Evolutionary conservation across 2,329 filamentous ascomycete species (phyloP).

Genomic region (Leptographium flavum): DNA sequence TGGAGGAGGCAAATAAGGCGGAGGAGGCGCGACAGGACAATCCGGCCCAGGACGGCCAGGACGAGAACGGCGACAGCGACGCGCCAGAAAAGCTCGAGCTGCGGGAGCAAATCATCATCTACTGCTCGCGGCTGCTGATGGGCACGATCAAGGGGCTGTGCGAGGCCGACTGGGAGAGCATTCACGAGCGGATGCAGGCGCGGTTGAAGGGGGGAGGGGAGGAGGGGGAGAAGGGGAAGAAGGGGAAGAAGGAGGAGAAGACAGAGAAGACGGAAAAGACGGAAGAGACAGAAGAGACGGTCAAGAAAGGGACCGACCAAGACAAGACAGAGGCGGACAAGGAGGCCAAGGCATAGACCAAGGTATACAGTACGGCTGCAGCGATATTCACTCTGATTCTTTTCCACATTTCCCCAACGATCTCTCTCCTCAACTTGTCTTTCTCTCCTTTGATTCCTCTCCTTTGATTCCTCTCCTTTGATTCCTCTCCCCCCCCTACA

Average conservation of each 20-base stretch:
- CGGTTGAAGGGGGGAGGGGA: conserved; percentile 18
- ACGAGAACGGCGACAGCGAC: neutral
- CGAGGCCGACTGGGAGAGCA: conserved; percentile 33
- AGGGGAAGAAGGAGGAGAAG: neutral
- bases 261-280: neutral
- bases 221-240: neutral
- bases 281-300: neutral
- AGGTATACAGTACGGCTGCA: neutral
- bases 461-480: neutral
- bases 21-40: no score
- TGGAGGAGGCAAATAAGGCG: neutral
- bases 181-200: conserved; percentile 33
- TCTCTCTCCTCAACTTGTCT: neutral
- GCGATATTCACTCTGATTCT: neutral
- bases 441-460: neutral
- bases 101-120: conserved; percentile 34
- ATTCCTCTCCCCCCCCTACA: neutral
- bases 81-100: conserved; percentile 19
- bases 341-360: neutral
- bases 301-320: neutral
- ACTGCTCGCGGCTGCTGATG: conserved; percentile 33
- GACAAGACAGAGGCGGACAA: neutral
- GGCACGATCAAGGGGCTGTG: conserved; percentile 35
- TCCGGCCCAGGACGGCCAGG: neutral
- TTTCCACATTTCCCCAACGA: neutral